Evolutionary conservation across 2,329 filamentous ascomycete genomes (phyloP), one percentile per base, ranked within the genome.

Genomic region (Aotearoamyces nothofagi): DNA sequence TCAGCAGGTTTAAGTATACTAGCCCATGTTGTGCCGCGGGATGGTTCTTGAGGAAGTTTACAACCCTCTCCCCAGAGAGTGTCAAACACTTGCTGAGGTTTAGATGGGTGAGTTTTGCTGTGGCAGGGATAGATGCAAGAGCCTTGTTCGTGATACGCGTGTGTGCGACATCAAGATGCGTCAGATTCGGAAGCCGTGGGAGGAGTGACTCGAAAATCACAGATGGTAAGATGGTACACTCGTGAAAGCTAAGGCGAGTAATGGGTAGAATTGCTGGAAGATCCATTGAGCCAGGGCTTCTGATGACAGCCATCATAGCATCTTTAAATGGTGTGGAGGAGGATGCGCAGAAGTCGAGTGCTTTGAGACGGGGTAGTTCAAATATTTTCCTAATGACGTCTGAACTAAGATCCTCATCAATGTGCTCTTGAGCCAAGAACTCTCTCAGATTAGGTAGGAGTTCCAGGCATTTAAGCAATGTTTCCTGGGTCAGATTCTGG

Each of bases 161-260:
- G 40, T 79, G 78, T 7, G 77, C 70, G n/a, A 86, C 62, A 45
- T 90, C 81, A 20, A 90, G 66, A 47, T 86, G 79, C 1, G 80
- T 87, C 30, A 84, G 56, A 31, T 66, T 61, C 15, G 59, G 50
- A 26, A 87, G 58, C n/a, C 70, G 69, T n/a, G 80, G 77, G 8
- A 90, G 58, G 10, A 87, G 57, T 3, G 58, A 61, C 43, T 80
- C 74, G 43, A 81, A 83, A 24, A 78, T 65, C 0, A 62, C 53
- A 1, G 75, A 58, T 2, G 78, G 67, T 4, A 90, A 61, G 27
- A 69, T 77, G 36, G 75, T 69, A 50, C 79, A 86, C 57, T 82
- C 80, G 55, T 90, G 81, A 31, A 90, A 61, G 17, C 78, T 82
- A 10, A 90, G 50, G 15, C 78, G 69, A 37, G 66, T 69, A 40